Base-by-base conservation (phyloP, 345 rosid genomes). In the Draba incana region DNA sequence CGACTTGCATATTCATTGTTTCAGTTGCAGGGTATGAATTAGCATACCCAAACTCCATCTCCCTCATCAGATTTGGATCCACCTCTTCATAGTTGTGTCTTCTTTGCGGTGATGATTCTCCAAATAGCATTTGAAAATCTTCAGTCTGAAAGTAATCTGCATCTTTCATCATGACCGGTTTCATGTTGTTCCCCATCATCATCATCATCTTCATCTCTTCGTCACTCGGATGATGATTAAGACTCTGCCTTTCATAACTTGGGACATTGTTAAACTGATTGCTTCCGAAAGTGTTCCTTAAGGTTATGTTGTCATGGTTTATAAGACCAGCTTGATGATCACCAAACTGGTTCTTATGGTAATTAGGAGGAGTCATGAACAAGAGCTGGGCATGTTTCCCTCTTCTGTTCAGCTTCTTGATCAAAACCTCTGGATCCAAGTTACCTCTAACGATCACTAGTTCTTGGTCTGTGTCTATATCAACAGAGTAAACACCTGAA, bases 341-440 rank as follows among this genome's bases (percentile, higher is more conserved):
- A 72, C 58, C 77, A 51, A 46, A 69, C 24, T 76, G 61, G 11
- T 45, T 56, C 49, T 31, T 66, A 53, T 46, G 52, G 57, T 62
- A 45, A 20, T 20, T 20, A 20, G 20, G 20, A 28, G 63, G 66
- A 43, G 13, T 62, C 54, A 80, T 80, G 70, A 75, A 75, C 80
- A 76, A 64, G 53, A 83, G 56, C 77, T 84, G 78, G n/a, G 88
- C 94, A 74, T 66, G 71, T 75, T 90, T 90, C 4, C 92, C 88
- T 56, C 81, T 82, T 57, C 62, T 81, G 50, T 41, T 68, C 74
- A 90, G 62, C 82, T 70, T 86, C 74, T 79, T 81, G 28, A 87
- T 57, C 49, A 87, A 65, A 69, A 47, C 57, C 37, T 69, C 80
- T 27, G 88, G 70, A 68, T 81, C 83, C 52, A 86, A 84, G 54